Evolutionary conservation across 1,139 yeast genomes (phyloP).

Genomic region (Yamadazyma taylorii): DNA sequence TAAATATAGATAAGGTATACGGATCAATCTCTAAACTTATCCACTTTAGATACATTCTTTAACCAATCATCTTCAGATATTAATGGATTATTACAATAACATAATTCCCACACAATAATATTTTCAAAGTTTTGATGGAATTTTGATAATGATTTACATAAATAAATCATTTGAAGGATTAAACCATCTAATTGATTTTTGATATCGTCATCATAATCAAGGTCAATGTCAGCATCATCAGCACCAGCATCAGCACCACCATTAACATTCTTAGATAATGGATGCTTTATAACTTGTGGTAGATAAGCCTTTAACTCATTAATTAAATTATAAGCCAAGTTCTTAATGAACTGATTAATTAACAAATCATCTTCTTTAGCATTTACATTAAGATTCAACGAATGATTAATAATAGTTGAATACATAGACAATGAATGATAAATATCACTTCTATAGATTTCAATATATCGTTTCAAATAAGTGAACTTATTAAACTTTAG

Average conservation of each 20-base stretch:
- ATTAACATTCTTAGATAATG: too few species aligned
- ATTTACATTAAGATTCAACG: constrained; percentile 14
- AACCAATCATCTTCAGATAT: constrained; percentile 38
- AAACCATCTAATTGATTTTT: constrained; percentile 57
- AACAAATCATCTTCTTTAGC: constrained; percentile 28
- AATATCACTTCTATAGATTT: constrained; percentile 78
- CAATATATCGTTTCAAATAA: constrained; percentile 76
- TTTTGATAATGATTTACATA: constrained; percentile 72
- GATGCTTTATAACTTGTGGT: constrained; percentile 25
- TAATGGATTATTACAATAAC: constrained; percentile 20
- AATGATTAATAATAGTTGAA: constrained; percentile 54
- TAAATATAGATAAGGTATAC: too few species aligned
- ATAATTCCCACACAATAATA: constrained; percentile 41
- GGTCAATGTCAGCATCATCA: constrained; percentile 7
- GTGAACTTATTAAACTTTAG: constrained; percentile 54
- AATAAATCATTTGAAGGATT: constrained; percentile 70
- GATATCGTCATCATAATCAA: constrained; percentile 32
- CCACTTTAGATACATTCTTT: constrained; percentile 36
- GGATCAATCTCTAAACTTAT: constrained; percentile 28
- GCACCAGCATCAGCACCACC: too few species aligned
- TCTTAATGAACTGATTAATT: constrained; percentile 35
- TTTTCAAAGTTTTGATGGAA: constrained; percentile 67
- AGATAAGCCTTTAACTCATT: constrained; percentile 28
- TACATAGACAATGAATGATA: constrained; percentile 71
- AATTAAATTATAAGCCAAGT: constrained; percentile 28